Base-by-base conservation (phyloP, 2,329 filamentous ascomycete genomes). In the Neofusicoccum laricinum region DNA sequence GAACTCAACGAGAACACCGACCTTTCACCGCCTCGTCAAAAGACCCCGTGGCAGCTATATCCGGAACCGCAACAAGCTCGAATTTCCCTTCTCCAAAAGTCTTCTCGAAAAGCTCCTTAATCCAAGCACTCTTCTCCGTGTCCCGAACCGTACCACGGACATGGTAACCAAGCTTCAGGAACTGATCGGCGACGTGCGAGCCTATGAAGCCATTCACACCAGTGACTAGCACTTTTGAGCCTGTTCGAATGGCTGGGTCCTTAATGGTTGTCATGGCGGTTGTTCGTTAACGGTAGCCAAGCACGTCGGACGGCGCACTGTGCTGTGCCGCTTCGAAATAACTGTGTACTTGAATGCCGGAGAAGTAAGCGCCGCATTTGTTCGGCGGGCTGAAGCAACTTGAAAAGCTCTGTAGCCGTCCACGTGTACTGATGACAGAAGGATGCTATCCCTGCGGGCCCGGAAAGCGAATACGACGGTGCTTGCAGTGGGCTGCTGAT, bases 191-290 rank as follows among this genome's bases (percentile, higher is more conserved):
- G 1, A 76, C 49, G 53, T 76, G 71, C 14, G 69, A 71, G 12
- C 71, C 76, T n/a, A 77, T 72, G 17, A 75, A 68, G 12, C 76
- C 75, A 64, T 74, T 77, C 7, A 68, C 71, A 4, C 75, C 76
- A 0, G 75, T 77, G 4, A 77, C 71, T 5, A 78, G 69, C 17
- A 77, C 63, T n/a, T 64, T 50, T 8, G 70, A 68, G 32, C 71
- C 72, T 17, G 48, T 38, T 10, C 41, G 57, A 36, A 61, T 49
- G 17, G 57, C 57, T 19, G 57, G 43, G 0, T 41, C 11, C 4
- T 61, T 3, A 32, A 49, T 61, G 1, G 25, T 15, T 0, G 57
- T 7, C 57, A 61, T 61, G 11, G 25, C 5, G 25, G 25, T 1
- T 30, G 7, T 6, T 30, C 1, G 25, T 30, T 30, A 5, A 7